Evolutionary conservation across 495 filamentous ascomycete species (phyloP), one percentile per base, ranked within the genome.

Genomic region (Penicillium pulvis): DNA sequence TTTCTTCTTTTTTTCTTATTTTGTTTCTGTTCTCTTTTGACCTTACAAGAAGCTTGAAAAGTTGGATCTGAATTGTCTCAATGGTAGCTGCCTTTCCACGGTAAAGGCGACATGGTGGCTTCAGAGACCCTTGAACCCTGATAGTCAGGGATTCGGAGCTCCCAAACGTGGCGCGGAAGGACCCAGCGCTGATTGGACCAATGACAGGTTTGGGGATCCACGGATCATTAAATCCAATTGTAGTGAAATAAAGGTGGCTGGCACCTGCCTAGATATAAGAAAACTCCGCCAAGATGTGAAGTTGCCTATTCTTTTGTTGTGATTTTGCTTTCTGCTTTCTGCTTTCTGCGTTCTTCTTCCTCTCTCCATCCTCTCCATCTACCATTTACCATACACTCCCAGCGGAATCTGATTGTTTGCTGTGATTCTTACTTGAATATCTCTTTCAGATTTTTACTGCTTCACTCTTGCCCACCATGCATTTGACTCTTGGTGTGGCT

Each of bases 401-500:
- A 20, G 23, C 17, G 8, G 14, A 30, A 35, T 35, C 19, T 42
- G 19, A 33, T 52, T 41, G n/a, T 41, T 24, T 12, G 19, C n/a
- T 41, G 41, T 46, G 17, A 46, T 33, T 23, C 12, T 47, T 35
- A 44, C 42, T 36, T 55, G 24, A 26, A 14, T 26, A 52, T 16
- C 49, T 36, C 19, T 35, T 52, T 26, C 49, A 24, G 6, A 52
- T 52, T 6, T 12, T 35, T 16, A 36, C 39, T 41, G 39, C 39
- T 2, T 7, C 2, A 14, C 53, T 46, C 20, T 46, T 55, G 46
- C 55, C 52, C 60, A 68, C 44, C 60, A 78, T 78, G 75, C 65
- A 56, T 42, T 50, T 73, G 41, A 57, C 57, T 54, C 58, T 70
- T 26, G 51, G 63, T 53, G 62, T 60, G 57, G 63, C 70, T 31